These are phyloP conservation scores for Aquilaria malaccensis DNA, from an alignment of 345 rosid genomes.

Conservation along the genomic window DNA sequence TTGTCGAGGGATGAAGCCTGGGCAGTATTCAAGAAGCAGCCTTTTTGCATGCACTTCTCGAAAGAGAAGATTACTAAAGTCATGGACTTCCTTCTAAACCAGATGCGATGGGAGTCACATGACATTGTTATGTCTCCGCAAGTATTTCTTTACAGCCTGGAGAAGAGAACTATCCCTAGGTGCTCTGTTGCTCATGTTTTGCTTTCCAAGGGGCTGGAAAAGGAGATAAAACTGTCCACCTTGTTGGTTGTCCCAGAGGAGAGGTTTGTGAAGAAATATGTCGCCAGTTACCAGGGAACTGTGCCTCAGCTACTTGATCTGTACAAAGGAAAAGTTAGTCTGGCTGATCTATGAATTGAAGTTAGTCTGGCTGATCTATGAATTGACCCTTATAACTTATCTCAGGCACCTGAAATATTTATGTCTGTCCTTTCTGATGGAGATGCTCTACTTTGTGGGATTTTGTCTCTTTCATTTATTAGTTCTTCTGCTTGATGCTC, in stretches of 20 bases:
- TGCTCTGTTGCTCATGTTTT: conserved; percentile 31
- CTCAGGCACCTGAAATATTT: too few relatives aligned
- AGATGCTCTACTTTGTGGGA: too few relatives aligned
- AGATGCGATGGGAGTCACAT: conserved; percentile 32
- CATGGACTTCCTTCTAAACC: conserved; percentile 43
- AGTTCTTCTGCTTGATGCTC: too few relatives aligned
- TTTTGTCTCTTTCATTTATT: too few relatives aligned
- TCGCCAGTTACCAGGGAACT: conserved; percentile 28
- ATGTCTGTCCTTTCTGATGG: too few relatives aligned
- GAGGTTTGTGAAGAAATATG: conserved; percentile 32
- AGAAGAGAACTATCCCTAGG: conserved; percentile 50
- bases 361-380: background rate
- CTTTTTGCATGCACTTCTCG: conserved; percentile 40
- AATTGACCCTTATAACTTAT: too few relatives aligned
- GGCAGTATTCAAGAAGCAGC: conserved; percentile 40
- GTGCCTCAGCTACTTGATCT: conserved; percentile 34
- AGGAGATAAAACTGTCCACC: conserved; percentile 29
- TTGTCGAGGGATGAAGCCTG: conserved; percentile 46
- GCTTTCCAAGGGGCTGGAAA: conserved; percentile 30
- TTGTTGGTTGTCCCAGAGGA: conserved; percentile 31
- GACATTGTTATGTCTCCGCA: conserved; percentile 28
- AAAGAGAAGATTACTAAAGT: conserved; percentile 30
- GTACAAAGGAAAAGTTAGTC: conserved; percentile 19
- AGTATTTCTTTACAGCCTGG: conserved; percentile 33
- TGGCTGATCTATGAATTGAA: background rate